Conservation (phyloP, 192 early-diverging fungal species). For the Powellomyces hirtus region DNA sequence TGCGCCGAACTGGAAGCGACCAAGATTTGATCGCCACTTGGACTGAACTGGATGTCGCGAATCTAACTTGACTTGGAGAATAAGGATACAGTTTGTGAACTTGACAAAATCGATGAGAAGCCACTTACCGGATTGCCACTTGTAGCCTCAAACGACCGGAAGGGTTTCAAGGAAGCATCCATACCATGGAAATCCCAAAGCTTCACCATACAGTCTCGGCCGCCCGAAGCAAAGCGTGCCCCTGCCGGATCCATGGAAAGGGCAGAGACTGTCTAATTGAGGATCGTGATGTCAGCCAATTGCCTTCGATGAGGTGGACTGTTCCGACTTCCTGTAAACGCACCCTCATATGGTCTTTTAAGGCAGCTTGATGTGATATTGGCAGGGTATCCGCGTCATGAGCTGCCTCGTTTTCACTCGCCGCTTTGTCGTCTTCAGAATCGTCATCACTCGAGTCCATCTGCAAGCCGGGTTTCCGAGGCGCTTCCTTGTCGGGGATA, state of each 20-base stretch:
- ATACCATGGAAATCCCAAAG: slow-evolving; percentile 95
- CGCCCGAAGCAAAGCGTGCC: slow-evolving; percentile 70
- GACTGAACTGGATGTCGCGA: slow-evolving; percentile 74
- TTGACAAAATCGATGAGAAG: not conserved
- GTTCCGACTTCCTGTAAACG: not conserved
- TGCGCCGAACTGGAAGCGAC: slow-evolving; percentile 73
- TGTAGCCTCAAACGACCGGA: slow-evolving; percentile 75
- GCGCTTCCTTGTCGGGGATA: not conserved
- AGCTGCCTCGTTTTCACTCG: slow-evolving; percentile 27
- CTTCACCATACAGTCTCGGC: slow-evolving; percentile 76
- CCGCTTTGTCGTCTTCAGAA: slow-evolving; percentile 40
- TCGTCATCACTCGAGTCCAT: slow-evolving; percentile 36
- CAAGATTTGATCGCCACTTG: slow-evolving; percentile 72
- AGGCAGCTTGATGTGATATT: slow-evolving; percentile 64
- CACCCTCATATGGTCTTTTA: slow-evolving; percentile 68
- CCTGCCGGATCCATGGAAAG: slow-evolving; percentile 83
- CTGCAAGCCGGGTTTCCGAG: slow-evolving; percentile 7
- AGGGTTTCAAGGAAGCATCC: slow-evolving; percentile 72
- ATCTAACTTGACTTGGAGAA: slow-evolving; percentile 46
- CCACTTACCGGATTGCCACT: slow-evolving; percentile 61
- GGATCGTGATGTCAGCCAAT: no score
- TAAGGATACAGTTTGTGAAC: no score
- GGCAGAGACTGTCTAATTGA: slow-evolving; percentile 74
- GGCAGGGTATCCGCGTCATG: slow-evolving; percentile 48
- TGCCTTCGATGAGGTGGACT: no score